A percentile compares a stretch with the other conserved stretches of the same genome.
Evolutionary conservation across 768 basidiomycete species (phyloP).

Genomic region (Suillus ampliporus): DNA sequence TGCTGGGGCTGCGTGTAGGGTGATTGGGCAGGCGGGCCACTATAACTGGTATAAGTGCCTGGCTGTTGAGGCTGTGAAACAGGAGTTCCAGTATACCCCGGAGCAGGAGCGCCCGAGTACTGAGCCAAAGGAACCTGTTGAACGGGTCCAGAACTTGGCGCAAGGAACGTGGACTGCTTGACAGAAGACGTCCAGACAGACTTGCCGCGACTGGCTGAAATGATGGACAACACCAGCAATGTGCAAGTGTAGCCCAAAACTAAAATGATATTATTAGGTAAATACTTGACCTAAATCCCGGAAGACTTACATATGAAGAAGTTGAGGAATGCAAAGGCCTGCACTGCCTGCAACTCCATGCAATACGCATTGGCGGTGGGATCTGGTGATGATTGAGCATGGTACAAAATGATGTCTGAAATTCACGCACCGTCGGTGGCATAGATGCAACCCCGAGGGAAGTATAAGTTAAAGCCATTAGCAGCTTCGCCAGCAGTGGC

Average conservation of each 20-base stretch:
- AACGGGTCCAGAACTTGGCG: constrained; percentile 14
- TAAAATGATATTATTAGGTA: constrained; percentile 19
- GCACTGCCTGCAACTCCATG: constrained; percentile 35
- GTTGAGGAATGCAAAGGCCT: constrained; percentile 43
- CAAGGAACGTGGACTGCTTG: constrained; percentile 30
- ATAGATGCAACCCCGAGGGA: constrained; percentile 19
- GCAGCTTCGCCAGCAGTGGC: constrained; percentile 39
- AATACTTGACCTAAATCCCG: not conserved
- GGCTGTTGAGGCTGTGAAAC: constrained; percentile 11
- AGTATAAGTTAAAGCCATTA: not conserved
- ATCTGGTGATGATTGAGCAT: constrained; percentile 19
- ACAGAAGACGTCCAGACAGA: constrained; percentile 41
- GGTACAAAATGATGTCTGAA: not conserved
- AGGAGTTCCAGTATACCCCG: constrained; percentile 10
- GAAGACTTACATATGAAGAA: constrained; percentile 39
- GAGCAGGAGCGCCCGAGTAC: constrained; percentile 17
- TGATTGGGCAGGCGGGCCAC: not conserved
- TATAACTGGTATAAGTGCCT: not conserved
- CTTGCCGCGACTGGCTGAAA: constrained; percentile 35
- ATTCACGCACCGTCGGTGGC: constrained; percentile 10
- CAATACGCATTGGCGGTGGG: constrained; percentile 24
- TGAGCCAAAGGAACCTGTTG: constrained; percentile 24
- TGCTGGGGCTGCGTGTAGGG: not conserved
- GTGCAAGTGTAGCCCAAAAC: constrained; percentile 38
- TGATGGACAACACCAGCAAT: constrained; percentile 31